These are phyloP conservation scores for Verbena officinalis DNA, from an alignment of 257 asterid genomes.

Conservation along the genomic window DNA sequence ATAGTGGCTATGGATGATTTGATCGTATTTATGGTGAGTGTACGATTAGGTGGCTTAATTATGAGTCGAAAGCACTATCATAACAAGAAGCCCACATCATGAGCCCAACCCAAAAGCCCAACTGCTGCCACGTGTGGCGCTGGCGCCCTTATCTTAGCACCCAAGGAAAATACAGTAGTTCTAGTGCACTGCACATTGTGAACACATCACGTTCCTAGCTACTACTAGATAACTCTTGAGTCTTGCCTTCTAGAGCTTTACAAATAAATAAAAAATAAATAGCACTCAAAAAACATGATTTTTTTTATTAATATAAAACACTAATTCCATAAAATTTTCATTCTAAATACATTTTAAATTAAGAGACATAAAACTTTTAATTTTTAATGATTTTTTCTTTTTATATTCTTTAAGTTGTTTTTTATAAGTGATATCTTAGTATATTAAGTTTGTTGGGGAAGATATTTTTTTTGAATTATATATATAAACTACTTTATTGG, in stretches of 20 bases:
- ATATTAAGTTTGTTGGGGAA: no score
- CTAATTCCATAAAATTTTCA: no score
- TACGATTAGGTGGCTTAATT: neutral
- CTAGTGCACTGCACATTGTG: slow-evolving; percentile 19
- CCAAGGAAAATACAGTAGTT: slow-evolving; percentile 3
- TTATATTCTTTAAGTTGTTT: no score
- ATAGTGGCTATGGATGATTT: neutral
- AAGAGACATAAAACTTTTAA: no score
- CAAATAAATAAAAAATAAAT: no score
- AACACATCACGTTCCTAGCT: slow-evolving; percentile 25
- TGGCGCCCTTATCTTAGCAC: slow-evolving; percentile 23
- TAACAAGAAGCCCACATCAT: neutral
- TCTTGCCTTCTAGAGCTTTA: slow-evolving; percentile 47
- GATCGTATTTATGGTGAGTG: neutral
- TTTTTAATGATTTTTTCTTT: no score
- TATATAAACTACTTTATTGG: no score
- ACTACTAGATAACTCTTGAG: slow-evolving; percentile 3
- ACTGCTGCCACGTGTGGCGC: slow-evolving; percentile 25
- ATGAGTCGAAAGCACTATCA: neutral
- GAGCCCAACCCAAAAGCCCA: slow-evolving; percentile 8
- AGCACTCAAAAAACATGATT: no score
- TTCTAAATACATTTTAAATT: no score
- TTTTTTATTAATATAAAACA: no score
- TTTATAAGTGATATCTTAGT: no score
- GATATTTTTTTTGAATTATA: no score